A percentile compares a stretch with the other conserved stretches of the same genome.
Conservation (phyloP, 208 protist species). For the Wallacemonas sp. region DNA sequence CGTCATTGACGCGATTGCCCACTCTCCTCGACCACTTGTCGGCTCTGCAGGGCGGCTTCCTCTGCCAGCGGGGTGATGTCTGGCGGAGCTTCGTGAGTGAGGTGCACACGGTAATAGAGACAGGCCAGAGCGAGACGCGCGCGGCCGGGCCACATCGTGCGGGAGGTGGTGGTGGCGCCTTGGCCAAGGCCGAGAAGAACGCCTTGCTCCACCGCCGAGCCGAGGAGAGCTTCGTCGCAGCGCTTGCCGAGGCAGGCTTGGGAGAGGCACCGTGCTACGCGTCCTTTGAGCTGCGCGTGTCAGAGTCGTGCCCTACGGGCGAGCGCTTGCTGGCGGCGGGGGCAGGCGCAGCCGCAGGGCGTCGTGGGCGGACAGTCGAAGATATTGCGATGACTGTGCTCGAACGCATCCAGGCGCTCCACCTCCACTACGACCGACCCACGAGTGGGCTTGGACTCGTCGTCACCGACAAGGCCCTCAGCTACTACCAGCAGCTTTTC, state of each 20-base stretch:
- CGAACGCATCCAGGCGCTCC: constrained; percentile 35
- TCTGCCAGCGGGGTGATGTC: constrained; percentile 83
- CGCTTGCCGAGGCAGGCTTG: constrained; percentile 34
- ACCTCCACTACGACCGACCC: constrained; percentile 41
- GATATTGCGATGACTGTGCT: constrained; percentile 52
- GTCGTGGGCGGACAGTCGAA: constrained; percentile 29
- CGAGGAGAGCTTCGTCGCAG: constrained; percentile 32
- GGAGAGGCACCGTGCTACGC: constrained; percentile 12
- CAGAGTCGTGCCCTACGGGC: not conserved
- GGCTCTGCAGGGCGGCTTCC: constrained; percentile 65
- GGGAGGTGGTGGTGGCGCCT: constrained; percentile 8
- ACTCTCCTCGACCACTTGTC: constrained; percentile 41
- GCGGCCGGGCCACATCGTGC: not conserved
- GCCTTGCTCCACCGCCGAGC: constrained; percentile 22
- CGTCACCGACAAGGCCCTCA: constrained; percentile 61
- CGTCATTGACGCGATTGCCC: not conserved
- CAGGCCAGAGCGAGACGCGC: not conserved
- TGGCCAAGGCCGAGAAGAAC: not conserved
- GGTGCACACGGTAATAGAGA: constrained; percentile 27
- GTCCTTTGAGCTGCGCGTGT: constrained; percentile 3
- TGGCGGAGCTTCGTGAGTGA: constrained; percentile 79
- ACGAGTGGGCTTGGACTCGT: constrained; percentile 58
- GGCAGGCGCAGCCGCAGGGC: not conserved
- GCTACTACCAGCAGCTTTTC: constrained; percentile 80
- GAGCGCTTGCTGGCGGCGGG: not conserved